Evolutionary conservation across 73 alveolate species (phyloP).

Genomic region (Tetrahymena elliotti): DNA sequence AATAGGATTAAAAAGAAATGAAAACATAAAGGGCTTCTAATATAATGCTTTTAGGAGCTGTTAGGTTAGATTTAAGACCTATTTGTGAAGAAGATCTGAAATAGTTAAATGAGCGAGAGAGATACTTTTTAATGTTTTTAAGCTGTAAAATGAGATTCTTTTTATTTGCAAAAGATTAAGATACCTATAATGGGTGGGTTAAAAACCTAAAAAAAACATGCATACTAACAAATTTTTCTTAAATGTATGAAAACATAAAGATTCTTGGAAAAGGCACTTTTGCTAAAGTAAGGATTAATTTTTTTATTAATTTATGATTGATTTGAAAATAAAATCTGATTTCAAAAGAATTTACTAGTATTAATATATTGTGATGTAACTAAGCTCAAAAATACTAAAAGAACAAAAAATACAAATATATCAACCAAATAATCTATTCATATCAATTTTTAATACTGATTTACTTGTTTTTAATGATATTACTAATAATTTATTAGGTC

Average conservation of each 20-base stretch:
- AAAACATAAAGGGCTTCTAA: neutral
- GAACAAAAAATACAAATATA: too few species aligned
- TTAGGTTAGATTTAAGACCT: neutral
- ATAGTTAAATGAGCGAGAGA: neutral
- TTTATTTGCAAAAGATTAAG: neutral
- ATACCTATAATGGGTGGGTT: neutral
- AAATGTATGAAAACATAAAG: neutral
- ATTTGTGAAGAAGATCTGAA: neutral
- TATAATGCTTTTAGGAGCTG: neutral
- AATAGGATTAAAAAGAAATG: neutral
- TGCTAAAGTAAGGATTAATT: neutral
- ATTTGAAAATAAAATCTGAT: too few species aligned
- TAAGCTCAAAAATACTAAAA: too few species aligned
- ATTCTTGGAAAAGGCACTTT: neutral
- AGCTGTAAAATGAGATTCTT: neutral
- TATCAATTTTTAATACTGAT: too few species aligned
- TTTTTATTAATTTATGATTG: neutral
- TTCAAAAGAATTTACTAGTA: too few species aligned
- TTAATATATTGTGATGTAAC: too few species aligned
- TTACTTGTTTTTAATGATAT: neutral
- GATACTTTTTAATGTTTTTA: neutral
- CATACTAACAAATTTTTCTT: neutral
- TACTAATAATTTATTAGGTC: neutral
- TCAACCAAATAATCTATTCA: too few species aligned
- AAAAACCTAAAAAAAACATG: neutral